phyloP scores from a whole-genome alignment of 2,329 filamentous ascomycete species.

The Colletotrichum siamense region DNA sequence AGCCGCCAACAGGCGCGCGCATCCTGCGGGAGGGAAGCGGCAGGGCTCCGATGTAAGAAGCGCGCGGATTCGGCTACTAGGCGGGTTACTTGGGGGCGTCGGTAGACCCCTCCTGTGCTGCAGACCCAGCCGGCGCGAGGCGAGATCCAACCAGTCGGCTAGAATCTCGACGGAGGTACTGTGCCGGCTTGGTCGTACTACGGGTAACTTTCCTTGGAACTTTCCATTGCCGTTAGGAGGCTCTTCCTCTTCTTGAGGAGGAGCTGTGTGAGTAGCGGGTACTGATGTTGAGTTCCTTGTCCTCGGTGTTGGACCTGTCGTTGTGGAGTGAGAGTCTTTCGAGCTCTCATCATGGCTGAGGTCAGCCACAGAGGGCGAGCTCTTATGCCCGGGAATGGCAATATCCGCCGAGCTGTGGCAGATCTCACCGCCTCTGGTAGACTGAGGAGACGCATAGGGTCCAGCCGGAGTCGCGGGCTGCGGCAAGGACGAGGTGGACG shows the following conservation, averaged over 20 bases:
- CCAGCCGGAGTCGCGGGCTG: not conserved
- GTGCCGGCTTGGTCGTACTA: slow-evolving; percentile 8
- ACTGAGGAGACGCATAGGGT: not conserved
- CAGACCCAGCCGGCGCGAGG: slow-evolving; percentile 7
- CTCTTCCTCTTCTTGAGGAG: not conserved
- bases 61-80: not conserved
- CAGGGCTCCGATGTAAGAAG: not conserved
- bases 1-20: not conserved
- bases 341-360: not conserved
- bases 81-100: not conserved
- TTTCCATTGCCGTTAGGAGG: not conserved
- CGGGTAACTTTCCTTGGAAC: slow-evolving; percentile 13
- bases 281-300: not conserved
- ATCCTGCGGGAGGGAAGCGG: not conserved
- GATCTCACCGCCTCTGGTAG: not conserved
- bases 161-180: slow-evolving; percentile 17
- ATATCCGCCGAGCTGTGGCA: not conserved
- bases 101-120: slow-evolving; percentile 3
- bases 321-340: not conserved
- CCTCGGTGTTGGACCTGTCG: not conserved
- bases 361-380: not conserved
- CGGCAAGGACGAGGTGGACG: not conserved
- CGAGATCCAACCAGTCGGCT: slow-evolving; percentile 14
- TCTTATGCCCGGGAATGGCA: not conserved
- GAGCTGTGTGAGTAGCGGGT: not conserved